Evolutionary conservation across 495 filamentous ascomycete genomes (phyloP), one percentile per base, ranked within the genome.

Genomic region (Pseudotulostoma volvatum): DNA sequence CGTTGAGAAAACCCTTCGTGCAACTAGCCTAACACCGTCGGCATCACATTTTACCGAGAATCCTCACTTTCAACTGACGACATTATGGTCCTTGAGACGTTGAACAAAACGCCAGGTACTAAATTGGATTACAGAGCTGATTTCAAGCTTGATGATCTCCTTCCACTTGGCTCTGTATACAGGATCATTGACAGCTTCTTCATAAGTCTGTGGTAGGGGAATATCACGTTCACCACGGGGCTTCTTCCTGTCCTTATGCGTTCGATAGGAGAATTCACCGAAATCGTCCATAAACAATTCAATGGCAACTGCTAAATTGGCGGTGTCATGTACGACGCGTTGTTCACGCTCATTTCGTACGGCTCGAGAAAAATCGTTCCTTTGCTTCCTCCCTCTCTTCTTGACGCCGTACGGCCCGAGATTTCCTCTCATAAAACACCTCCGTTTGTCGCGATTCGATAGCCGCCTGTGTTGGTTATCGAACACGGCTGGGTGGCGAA

Each of bases 1-100:
- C 16, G 16, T 36, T 36, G 34, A 8, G 34, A 36, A 17, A 36
- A 36, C 17, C n/a, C 34, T n/a, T 20, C 19, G 34, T 9, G 34
- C n/a, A 11, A 36, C n/a, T 18, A 36, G 34, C n/a, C n/a, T 36
- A 3, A 7, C n/a, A 18, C n/a, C 34, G 16, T 36, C 19, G 16
- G 16, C 34, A 36, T 36, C 34, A 17, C 19, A 36, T 15, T 36
- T 36, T 11, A 36, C 19, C 15, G 11, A 9, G n/a, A 36, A 36
- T 9, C 11, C 15, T 7, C 34, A 36, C 34, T 36, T 36, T 9
- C 19, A 36, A 11, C 5, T 28, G 5, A 28, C 23, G 11, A 28
- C 23, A 5, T 5, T 5, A 11, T 5, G 23, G 23, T 28, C 23
- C 23, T 28, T 28, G 5, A 11, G 23, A 5, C 23, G 23, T 28